These are phyloP conservation scores for Podospora didyma DNA, from an alignment of 495 filamentous ascomycete species.

Conservation along the genomic window DNA sequence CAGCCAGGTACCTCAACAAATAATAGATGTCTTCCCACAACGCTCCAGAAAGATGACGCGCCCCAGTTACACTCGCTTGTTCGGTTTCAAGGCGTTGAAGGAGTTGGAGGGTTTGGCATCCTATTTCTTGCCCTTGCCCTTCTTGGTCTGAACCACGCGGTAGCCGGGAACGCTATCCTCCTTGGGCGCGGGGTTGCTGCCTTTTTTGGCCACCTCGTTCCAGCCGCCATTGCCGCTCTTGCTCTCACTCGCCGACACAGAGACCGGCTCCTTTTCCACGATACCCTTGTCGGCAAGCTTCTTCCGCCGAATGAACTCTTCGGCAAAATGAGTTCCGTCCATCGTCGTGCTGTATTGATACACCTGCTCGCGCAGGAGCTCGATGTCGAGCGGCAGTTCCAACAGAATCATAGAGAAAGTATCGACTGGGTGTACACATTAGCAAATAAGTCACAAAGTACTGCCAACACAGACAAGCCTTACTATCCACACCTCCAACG, in stretches of 20 bases:
- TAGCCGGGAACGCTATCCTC: constrained; percentile 61
- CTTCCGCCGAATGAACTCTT: constrained; percentile 89
- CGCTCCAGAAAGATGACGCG: too few species aligned
- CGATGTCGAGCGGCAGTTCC: constrained; percentile 67
- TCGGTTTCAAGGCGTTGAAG: too few species aligned
- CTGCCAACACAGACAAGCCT: constrained; percentile 15
- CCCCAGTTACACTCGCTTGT: too few species aligned
- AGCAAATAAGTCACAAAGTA: constrained; percentile 6
- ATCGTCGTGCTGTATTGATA: constrained; percentile 81
- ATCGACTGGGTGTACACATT: constrained; percentile 53
- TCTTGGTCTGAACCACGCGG: constrained; percentile 86
- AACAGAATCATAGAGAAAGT: constrained; percentile 72
- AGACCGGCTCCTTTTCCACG: constrained; percentile 55
- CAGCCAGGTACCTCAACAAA: too few species aligned
- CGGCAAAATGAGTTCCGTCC: constrained; percentile 87
- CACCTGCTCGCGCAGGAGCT: constrained; percentile 83
- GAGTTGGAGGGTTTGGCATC: not conserved
- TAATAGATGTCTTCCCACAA: too few species aligned
- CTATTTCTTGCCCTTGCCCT: constrained; percentile 67
- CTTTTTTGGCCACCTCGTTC: constrained; percentile 97
- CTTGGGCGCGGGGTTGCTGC: constrained; percentile 31
- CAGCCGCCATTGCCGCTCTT: constrained; percentile 66
- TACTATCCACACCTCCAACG: constrained; percentile 41
- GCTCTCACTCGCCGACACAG: constrained; percentile 41
- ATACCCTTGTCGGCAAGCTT: constrained; percentile 89